Evolutionary conservation across 805 yeast genomes (phyloP).

Genomic region (Metschnikowia similis): DNA sequence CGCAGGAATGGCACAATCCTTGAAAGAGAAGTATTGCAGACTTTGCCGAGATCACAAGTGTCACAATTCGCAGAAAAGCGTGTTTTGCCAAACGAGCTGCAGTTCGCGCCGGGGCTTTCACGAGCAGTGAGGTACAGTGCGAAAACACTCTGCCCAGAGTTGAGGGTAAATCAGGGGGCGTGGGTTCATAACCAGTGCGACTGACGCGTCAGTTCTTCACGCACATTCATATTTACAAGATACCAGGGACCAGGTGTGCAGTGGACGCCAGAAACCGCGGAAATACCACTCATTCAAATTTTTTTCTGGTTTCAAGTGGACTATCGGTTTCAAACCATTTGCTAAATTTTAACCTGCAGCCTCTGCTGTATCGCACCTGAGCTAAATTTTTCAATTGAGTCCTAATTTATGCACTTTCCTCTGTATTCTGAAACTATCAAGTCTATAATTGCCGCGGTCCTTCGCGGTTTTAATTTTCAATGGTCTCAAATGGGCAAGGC

Average conservation of each 20-base stretch:
- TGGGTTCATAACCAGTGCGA: background rate
- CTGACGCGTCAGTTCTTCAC: background rate
- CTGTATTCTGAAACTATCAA: background rate
- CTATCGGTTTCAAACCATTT: too few species aligned
- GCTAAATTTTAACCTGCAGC: too few species aligned
- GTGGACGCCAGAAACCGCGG: background rate
- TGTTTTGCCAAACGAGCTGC: constrained; percentile 1
- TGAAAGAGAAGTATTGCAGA: background rate
- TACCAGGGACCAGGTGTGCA: background rate
- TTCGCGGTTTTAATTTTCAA: background rate
- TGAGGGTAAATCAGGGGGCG: background rate
- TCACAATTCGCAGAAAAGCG: constrained; percentile 5
- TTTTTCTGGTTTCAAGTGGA: too few species aligned
- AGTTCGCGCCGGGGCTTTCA: constrained; percentile 4
- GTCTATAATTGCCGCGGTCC: background rate
- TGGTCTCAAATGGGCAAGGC: background rate
- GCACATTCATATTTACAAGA: background rate
- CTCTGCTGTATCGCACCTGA: too few species aligned
- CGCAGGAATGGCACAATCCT: background rate
- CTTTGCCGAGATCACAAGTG: constrained; percentile 3
- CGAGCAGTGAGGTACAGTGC: background rate
- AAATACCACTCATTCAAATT: background rate
- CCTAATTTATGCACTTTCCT: background rate
- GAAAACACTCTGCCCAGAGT: background rate
- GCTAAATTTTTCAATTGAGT: too few species aligned